Evolutionary conservation across 2,329 filamentous ascomycete species (phyloP).

Genomic region (Bipolaris zeicola): DNA sequence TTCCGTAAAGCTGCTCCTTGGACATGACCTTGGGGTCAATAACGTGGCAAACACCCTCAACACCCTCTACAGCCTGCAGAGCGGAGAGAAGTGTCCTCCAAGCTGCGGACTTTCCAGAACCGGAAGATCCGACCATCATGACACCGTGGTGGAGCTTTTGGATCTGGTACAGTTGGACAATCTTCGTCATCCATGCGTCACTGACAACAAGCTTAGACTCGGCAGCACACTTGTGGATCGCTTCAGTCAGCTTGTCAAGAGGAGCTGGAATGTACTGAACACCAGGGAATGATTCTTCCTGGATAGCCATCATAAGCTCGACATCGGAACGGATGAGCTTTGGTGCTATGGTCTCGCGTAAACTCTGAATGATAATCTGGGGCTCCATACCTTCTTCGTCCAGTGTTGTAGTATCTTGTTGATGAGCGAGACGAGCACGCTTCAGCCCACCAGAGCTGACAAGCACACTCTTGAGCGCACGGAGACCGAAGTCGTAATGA

Average conservation of each 20-base stretch:
- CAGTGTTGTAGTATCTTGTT: constrained; percentile 60
- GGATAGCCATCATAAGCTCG: constrained; percentile 82
- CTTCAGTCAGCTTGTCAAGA: constrained; percentile 75
- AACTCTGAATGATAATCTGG: constrained; percentile 97
- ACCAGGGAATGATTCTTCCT: constrained; percentile 85
- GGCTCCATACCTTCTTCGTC: constrained; percentile 82
- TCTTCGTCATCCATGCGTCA: constrained; percentile 96
- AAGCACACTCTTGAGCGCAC: constrained; percentile 96
- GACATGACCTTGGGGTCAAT: constrained; percentile 99
- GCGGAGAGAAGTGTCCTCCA: constrained; percentile 94
- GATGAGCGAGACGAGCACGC: constrained; percentile 72
- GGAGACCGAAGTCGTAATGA: constrained; percentile 97
- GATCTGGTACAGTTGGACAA: constrained; percentile 96
- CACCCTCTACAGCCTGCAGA: constrained; percentile 84
- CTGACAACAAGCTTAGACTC: constrained; percentile 89
- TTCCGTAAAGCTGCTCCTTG: constrained; percentile 96
- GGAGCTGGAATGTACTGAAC: constrained; percentile 92
- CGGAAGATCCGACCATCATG: constrained; percentile 99
- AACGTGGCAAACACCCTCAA: constrained; percentile 94
- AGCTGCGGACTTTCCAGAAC: constrained; percentile 93
- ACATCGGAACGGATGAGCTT: constrained; percentile 95
- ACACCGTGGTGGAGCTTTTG: constrained; percentile 98
- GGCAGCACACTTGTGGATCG: constrained; percentile 80
- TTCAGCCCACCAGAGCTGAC: constrained; percentile 97
- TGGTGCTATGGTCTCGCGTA: constrained; percentile 96